phyloP scores from a whole-genome alignment of 2,329 filamentous ascomycete genomes.

The Ophiostoma pallidulum region DNA sequence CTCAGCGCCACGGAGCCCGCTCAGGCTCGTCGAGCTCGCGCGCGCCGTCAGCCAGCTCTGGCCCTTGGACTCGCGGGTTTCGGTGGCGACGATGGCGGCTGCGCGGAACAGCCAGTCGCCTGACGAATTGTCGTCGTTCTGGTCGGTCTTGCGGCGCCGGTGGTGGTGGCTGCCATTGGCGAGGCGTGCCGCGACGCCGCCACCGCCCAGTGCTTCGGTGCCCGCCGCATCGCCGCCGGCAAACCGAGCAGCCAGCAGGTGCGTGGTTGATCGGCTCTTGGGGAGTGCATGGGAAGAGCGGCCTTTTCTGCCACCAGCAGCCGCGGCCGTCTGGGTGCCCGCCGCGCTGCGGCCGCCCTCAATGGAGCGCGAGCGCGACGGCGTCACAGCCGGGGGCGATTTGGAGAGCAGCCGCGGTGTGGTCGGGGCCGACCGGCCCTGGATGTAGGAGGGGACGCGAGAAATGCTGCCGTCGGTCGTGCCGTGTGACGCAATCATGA shows the following conservation, averaged over 20 bases:
- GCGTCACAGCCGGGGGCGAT: constrained; percentile 40
- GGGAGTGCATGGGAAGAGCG: constrained; percentile 30
- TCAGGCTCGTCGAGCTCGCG: constrained; percentile 54
- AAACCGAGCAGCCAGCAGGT: constrained; percentile 31
- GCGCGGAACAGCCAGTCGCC: constrained; percentile 55
- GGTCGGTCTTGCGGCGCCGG: constrained; percentile 18
- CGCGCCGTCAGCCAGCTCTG: constrained; percentile 59
- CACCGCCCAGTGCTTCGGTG: background rate
- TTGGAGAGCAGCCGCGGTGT: constrained; percentile 54
- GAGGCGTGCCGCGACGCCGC: background rate
- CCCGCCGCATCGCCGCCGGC: constrained; percentile 5
- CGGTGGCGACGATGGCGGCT: constrained; percentile 51
- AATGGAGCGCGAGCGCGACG: constrained; percentile 36
- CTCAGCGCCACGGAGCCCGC: constrained; percentile 40
- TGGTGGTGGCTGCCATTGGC: constrained; percentile 7
- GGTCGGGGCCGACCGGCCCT: constrained; percentile 53
- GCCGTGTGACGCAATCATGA: constrained; percentile 29
- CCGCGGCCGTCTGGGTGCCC: background rate
- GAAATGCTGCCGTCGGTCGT: constrained; percentile 15
- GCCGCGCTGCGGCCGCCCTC: constrained; percentile 19
- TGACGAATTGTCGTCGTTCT: constrained; percentile 14
- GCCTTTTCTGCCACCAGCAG: background rate
- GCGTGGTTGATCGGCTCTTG: constrained; percentile 56
- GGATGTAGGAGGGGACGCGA: constrained; percentile 44
- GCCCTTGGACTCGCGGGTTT: constrained; percentile 57